Percentiles rank a stretch among this genome's conserved stretches.
phyloP scores from a whole-genome alignment of 441 rosid genomes.

The Syzygium syzygioides region DNA sequence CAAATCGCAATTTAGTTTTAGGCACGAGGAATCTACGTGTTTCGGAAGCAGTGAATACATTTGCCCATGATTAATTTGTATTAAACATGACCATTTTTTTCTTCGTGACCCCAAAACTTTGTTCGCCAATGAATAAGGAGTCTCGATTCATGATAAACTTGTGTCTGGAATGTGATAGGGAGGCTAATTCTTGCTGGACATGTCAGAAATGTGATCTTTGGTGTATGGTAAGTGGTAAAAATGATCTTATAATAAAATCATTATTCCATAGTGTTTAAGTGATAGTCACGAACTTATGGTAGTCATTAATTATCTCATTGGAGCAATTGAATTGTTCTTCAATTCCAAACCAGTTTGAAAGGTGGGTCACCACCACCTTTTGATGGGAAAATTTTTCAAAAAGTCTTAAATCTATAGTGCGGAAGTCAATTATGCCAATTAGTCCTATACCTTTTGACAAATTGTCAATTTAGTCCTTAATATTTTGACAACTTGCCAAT shows the following conservation, averaged over 20 bases:
- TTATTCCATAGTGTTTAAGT: neutral
- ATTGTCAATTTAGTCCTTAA: too few species aligned
- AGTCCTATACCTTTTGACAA: too few species aligned
- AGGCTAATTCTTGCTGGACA: neutral
- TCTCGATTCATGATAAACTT: neutral
- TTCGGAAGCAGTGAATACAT: neutral
- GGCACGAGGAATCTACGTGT: neutral
- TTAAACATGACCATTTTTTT: neutral
- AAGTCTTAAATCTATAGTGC: too few species aligned
- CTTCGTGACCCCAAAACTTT: neutral
- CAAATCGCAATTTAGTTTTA: neutral
- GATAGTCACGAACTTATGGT: neutral
- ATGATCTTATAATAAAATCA: neutral
- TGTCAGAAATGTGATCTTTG: neutral
- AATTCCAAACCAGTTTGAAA: neutral
- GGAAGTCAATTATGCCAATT: too few species aligned
- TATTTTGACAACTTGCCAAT: too few species aligned
- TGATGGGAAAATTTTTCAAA: neutral
- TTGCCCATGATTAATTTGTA: too few species aligned
- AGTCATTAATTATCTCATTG: neutral
- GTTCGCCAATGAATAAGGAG: neutral
- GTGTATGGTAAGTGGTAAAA: neutral
- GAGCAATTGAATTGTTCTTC: neutral
- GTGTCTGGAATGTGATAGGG: neutral
- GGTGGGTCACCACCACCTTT: neutral